These are phyloP conservation scores for Primulina tabacum DNA, from an alignment of 257 asterid genomes.

Conservation along the genomic window DNA sequence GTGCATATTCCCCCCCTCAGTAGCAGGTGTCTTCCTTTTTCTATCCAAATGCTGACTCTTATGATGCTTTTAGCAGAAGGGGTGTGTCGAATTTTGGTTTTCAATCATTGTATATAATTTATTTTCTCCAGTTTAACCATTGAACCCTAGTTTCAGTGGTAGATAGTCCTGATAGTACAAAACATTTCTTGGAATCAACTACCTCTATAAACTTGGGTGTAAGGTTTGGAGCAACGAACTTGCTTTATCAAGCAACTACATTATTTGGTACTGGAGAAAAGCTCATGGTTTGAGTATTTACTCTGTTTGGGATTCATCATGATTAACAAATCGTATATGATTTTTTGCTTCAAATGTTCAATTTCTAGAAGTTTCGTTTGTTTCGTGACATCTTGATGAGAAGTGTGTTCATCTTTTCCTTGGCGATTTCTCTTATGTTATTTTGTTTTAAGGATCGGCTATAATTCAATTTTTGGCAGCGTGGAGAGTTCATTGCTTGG, in stretches of 20 bases:
- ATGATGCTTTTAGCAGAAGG: slow-evolving; percentile 28
- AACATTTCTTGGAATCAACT: slow-evolving; percentile 20
- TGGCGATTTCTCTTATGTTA: too few relatives aligned
- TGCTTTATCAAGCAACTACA: slow-evolving; percentile 29
- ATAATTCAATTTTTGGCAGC: too few relatives aligned
- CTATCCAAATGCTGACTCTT: slow-evolving; percentile 32
- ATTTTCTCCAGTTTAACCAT: slow-evolving; percentile 20
- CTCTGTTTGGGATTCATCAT: slow-evolving; percentile 18
- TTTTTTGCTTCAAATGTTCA: neutral
- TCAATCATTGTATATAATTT: slow-evolving; percentile 41
- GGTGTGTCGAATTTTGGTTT: slow-evolving; percentile 36
- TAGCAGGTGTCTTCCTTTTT: slow-evolving; percentile 30
- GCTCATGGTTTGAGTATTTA: slow-evolving; percentile 26
- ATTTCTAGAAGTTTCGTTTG: neutral
- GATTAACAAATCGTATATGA: slow-evolving; percentile 14
- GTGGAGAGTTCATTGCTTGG: too few relatives aligned
- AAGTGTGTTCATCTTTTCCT: too few relatives aligned
- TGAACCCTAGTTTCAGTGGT: slow-evolving; percentile 43
- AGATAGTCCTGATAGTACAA: slow-evolving; percentile 39
- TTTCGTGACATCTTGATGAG: neutral
- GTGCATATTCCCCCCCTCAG: slow-evolving; percentile 22
- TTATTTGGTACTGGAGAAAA: slow-evolving; percentile 29
- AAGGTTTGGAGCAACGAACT: slow-evolving; percentile 29
- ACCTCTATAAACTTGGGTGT: slow-evolving; percentile 27
- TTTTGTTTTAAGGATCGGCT: too few relatives aligned